These are phyloP conservation scores for Mortierella sp. DNA, from an alignment of 371 early-diverging fungal species.

Conservation along the genomic window DNA sequence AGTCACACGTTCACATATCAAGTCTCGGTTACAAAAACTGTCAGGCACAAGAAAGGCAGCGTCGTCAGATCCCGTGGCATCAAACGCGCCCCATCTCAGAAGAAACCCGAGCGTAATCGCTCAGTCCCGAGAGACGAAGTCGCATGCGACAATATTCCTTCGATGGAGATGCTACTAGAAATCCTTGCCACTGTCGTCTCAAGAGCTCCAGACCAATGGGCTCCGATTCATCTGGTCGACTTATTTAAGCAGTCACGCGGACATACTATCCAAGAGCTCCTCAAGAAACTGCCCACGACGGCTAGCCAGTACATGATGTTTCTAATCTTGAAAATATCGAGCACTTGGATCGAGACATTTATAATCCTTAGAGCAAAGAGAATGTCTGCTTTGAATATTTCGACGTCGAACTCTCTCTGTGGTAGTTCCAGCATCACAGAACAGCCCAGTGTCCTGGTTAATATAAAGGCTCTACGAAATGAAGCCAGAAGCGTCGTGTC, in stretches of 20 bases:
- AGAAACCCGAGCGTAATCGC: not conserved
- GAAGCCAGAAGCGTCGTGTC: not conserved
- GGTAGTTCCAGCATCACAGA: not conserved
- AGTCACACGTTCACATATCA: not conserved
- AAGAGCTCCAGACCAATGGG: constrained; percentile 6
- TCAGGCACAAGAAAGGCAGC: not conserved
- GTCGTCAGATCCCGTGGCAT: not conserved
- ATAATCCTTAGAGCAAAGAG: not conserved
- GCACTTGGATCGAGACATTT: constrained; percentile 7
- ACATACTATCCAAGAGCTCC: not conserved
- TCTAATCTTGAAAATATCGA: not conserved
- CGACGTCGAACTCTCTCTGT: not conserved
- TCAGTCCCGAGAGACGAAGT: not conserved
- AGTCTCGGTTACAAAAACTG: not conserved
- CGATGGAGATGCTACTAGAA: constrained; percentile 8
- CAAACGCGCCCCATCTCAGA: not conserved
- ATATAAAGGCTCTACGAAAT: not conserved
- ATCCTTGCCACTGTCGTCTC: not conserved
- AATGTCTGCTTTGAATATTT: not conserved
- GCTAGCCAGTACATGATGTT: constrained; percentile 8
- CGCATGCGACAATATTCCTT: not conserved
- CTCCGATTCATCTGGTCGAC: not conserved
- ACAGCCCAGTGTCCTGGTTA: too few species aligned
- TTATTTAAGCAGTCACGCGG: not conserved
- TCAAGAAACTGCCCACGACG: not conserved